Conservation (phyloP, 345 rosid genomes). For the Mercurialis annua region DNA sequence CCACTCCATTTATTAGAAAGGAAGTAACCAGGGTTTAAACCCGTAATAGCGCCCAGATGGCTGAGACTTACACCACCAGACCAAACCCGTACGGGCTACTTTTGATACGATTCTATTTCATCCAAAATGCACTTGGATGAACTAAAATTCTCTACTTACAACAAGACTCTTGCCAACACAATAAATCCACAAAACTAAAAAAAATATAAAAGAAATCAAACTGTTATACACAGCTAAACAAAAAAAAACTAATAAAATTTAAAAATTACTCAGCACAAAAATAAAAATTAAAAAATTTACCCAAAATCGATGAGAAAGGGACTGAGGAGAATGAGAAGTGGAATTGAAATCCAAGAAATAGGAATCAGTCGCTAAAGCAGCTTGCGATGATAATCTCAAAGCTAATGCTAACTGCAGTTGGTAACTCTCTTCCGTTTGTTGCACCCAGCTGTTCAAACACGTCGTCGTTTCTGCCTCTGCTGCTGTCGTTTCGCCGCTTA, state of each 20-base stretch:
- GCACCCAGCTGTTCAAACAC: constrained; percentile 25
- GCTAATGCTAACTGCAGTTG: constrained; percentile 26
- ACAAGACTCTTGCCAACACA: too few species aligned
- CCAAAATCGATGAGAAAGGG: constrained; percentile 29
- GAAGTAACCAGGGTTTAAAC: too few species aligned
- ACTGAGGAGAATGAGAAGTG: constrained; percentile 13
- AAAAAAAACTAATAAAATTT: neutral
- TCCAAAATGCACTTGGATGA: too few species aligned
- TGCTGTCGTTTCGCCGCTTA: neutral
- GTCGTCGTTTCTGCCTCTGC: neutral
- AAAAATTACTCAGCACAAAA: constrained; percentile 16
- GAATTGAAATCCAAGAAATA: constrained; percentile 14
- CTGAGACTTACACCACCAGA: too few species aligned
- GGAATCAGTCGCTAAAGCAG: constrained; percentile 24
- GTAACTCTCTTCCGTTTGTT: constrained; percentile 29
- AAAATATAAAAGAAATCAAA: neutral
- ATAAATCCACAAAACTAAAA: too few species aligned
- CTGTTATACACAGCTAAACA: too few species aligned
- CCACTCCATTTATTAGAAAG: too few species aligned
- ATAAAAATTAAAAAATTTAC: neutral
- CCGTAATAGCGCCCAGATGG: too few species aligned
- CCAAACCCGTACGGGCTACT: too few species aligned
- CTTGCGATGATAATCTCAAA: constrained; percentile 23
- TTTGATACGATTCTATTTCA: too few species aligned
- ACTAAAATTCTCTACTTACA: too few species aligned